Conservation (phyloP, 129 eudicot genomes). For the Helichrysum umbraculigerum region DNA sequence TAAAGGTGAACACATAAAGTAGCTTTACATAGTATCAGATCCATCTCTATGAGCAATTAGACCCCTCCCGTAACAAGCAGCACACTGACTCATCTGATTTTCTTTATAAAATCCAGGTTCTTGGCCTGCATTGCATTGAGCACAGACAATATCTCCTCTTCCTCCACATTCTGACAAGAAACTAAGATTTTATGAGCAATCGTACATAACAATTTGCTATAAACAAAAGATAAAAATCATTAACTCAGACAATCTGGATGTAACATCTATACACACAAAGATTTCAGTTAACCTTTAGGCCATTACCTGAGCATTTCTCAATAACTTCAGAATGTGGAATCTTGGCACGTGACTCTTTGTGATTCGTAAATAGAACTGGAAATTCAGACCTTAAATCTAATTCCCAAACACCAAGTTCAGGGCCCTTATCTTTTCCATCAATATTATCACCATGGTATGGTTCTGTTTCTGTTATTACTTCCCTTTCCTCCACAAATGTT, state of each 20-base stretch:
- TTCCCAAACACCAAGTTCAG: slow-evolving; percentile 93
- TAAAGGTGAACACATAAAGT: slow-evolving; percentile 2
- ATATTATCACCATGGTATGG: slow-evolving; percentile 54
- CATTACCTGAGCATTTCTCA: slow-evolving; percentile 75
- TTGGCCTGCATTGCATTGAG: slow-evolving; percentile 67
- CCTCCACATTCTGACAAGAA: slow-evolving; percentile 67
- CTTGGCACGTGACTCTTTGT: slow-evolving; percentile 62
- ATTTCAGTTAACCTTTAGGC: neutral
- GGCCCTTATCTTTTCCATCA: slow-evolving; percentile 71
- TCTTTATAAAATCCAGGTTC: slow-evolving; percentile 75
- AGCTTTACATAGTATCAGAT: slow-evolving; percentile 83
- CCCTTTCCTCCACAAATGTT: slow-evolving; percentile 85
- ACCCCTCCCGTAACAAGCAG: slow-evolving; percentile 91
- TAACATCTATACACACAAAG: neutral
- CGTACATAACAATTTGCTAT: neutral
- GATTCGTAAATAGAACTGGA: slow-evolving; percentile 68
- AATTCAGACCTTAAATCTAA: slow-evolving; percentile 87
- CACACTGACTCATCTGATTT: slow-evolving; percentile 70
- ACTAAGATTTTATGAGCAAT: slow-evolving; percentile 22
- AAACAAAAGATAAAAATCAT: neutral
- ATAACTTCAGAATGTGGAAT: slow-evolving; percentile 81
- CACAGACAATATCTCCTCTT: slow-evolving; percentile 67
- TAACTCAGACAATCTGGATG: neutral
- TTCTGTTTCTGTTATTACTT: slow-evolving; percentile 55
- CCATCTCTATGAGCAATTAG: slow-evolving; percentile 92